Evolutionary conservation across 768 basidiomycete genomes (phyloP), one percentile per base, ranked within the genome.

Genomic region (Rickenella mellea): DNA sequence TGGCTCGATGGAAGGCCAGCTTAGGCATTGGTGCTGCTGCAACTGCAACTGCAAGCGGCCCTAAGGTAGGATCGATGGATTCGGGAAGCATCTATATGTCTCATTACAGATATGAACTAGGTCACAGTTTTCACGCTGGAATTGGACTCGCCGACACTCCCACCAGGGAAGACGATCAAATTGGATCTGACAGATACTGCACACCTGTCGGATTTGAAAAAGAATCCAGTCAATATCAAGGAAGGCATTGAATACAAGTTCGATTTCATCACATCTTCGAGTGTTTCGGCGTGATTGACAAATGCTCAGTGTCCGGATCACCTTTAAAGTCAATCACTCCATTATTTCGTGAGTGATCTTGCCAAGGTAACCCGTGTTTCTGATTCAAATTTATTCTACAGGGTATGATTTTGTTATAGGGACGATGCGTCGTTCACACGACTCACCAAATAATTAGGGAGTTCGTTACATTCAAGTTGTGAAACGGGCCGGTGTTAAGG

Each of bases 1-100:
- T 98, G 53, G 80, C 83, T 25, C 80, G 90, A 49, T 98, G 94
- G 94, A 98, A 98, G 61, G 89, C 88, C 28, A 90, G 83, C 41
- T 72, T 98, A 21, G 94, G 94, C 41, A 79, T 97, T 46, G 71
- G 77, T 26, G 79, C 74, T 22, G 67, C 58, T 15, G 21, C 57
- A 4, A 22, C 38, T 11, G 64, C 56, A 15, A 55, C 66, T 43
- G 58, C 66, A 11, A 62, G 46, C 50, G 77, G 76, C 11, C 84
- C 85, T 39, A 88, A 87, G 76, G 89, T 83, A 45, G 30, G 56
- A 40, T 30, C 12, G 38, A 9, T 41, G 35, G 29, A 28, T 33
- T 32, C 41, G 5, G n/a, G 14, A 9, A n/a, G n/a, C n/a, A n/a
- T 20, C 36, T n/a, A n/a, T n/a, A n/a, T n/a, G n/a, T 11, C 35